Conservation (phyloP, 257 asterid species). For the Nicotiana sylvestris region DNA sequence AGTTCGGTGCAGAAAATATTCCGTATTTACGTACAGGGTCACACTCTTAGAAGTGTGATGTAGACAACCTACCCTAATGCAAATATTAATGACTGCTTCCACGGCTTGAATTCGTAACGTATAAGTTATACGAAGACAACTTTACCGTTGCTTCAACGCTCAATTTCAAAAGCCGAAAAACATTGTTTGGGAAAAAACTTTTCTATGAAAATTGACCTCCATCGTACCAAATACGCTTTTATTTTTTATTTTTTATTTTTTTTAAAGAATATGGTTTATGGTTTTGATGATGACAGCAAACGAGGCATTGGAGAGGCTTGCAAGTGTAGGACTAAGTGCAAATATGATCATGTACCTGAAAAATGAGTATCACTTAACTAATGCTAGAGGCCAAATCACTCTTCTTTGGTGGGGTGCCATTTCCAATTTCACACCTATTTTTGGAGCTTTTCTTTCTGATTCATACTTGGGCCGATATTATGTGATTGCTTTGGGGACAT, state of each 20-base stretch:
- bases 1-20: fast-evolving
- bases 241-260: background rate
- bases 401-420: conserved; percentile 60
- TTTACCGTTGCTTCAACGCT: too few relatives aligned
- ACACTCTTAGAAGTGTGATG: too few relatives aligned
- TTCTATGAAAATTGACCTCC: too few relatives aligned
- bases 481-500: conserved; percentile 47
- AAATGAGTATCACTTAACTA: conserved; percentile 41
- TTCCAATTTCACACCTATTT: conserved; percentile 56
- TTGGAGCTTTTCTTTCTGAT: conserved; percentile 83
- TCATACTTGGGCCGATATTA: conserved; percentile 67
- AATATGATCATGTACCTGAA: conserved; percentile 59
- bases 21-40: too few relatives aligned
- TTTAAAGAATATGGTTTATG: background rate
- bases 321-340: conserved; percentile 52
- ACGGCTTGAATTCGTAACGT: fast-evolving
- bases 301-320: conserved; percentile 74
- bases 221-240: too few relatives aligned
- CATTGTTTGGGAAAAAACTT: too few relatives aligned
- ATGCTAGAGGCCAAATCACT: conserved; percentile 36
- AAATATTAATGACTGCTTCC: too few relatives aligned
- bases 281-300: conserved; percentile 37
- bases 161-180: too few relatives aligned
- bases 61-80: too few relatives aligned
- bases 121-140: too few relatives aligned